Base-by-base conservation (phyloP, 2,329 filamentous ascomycete species). In the Penicillium sp. region DNA sequence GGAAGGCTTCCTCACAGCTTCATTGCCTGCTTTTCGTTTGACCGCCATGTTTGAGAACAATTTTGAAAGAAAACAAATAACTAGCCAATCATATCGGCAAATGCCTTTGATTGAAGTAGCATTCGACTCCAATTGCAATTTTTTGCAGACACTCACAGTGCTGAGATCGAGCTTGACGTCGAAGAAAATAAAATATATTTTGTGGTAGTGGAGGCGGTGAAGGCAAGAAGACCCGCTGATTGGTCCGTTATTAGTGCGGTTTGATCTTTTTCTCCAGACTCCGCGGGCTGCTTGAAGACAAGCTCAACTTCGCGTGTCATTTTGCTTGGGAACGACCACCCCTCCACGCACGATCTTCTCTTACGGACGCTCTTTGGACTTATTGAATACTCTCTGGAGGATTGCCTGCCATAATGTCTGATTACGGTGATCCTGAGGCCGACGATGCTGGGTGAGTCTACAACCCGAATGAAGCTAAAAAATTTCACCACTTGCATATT, bases 401-500 rank as follows among this genome's bases (percentile, higher is more conserved):
- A 26, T 21, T 16, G 21, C 6, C 9, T 18, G 5, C 40, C 67
- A 71, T 59, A 49, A 90, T 91, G 88, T 91, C 87, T 74, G 87
- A 90, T 76, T 86, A 86, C 76, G 87, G 85, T 65, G 84, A 87
- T 67, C 83, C 87, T 64, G 83, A 84, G 67, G 79, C 77, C 63
- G 82, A 79, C 64, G 82, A 79, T 64, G 81, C 77, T 65, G 80
- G 76, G 83, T 85, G 75, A 77, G 81, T 74, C 20, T 47, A 21
- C 45, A 40, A 35, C 11, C 18, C 9, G 5, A n/a, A 43, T 49
- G 21, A 40, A 54, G 26, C 40, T 49, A 3, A 20, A 24, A 40
- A 20, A 40, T 21, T 11, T 35, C n/a, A 30, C 42, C 6, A 14
- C 38, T 1, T 35, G n/a, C 33, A 21, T 28, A 16, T 28, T n/a